phyloP scores from a whole-genome alignment of 768 basidiomycete species.

The Kwoniella sp. region DNA sequence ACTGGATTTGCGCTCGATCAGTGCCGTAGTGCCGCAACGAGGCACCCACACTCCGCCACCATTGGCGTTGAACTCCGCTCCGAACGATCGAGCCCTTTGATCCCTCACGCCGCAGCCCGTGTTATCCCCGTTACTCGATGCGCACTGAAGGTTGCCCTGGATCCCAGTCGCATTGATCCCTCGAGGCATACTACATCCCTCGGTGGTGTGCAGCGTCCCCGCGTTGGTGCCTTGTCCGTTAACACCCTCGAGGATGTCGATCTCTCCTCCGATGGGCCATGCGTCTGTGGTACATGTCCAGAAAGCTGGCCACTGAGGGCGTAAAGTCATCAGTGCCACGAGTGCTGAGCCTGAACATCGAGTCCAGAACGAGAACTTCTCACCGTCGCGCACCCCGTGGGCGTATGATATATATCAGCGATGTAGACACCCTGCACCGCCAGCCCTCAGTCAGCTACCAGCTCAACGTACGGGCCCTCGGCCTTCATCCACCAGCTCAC shows the following conservation, averaged over 20 bases:
- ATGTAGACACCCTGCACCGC: constrained; percentile 14
- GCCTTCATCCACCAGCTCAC: constrained; percentile 1
- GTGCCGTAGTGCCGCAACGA: too few species aligned
- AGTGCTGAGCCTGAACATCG: neutral
- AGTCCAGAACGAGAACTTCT: neutral
- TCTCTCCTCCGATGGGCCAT: constrained; percentile 45
- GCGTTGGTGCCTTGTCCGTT: constrained; percentile 51
- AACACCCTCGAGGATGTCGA: constrained; percentile 54
- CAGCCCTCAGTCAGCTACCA: too few species aligned
- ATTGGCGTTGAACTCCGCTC: constrained; percentile 10
- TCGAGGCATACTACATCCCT: constrained; percentile 29
- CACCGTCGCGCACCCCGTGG: constrained; percentile 9
- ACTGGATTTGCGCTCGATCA: neutral
- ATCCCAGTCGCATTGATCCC: constrained; percentile 6
- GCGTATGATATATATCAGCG: constrained; percentile 12
- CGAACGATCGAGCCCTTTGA: constrained; percentile 3
- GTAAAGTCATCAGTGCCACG: neutral
- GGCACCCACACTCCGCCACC: constrained; percentile 6
- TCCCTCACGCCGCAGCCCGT: constrained; percentile 11
- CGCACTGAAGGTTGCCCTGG: constrained; percentile 5
- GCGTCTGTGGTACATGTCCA: constrained; percentile 7
- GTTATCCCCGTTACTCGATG: neutral
- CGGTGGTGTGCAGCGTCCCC: constrained; percentile 52
- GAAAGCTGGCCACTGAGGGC: constrained; percentile 2
- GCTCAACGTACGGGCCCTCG: too few species aligned